Conservation (phyloP, 352 stramenopile genomes). For the Pelagophyceae sp. region DNA sequence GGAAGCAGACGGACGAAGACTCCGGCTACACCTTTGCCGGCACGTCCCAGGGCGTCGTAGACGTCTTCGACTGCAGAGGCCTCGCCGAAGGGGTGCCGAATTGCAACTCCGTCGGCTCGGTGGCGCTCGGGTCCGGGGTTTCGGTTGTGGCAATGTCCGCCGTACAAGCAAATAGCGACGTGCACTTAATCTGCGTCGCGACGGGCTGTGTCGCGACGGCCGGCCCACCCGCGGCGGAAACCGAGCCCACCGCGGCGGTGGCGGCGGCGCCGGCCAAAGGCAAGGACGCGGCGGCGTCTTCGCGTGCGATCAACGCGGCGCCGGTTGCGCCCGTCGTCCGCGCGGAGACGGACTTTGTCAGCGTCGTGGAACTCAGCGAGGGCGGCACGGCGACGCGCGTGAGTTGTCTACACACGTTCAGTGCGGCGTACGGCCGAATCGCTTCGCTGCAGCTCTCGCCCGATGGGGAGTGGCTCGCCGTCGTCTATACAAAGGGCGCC, state of each 20-base stretch:
- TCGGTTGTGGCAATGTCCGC: not conserved
- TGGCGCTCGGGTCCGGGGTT: not conserved
- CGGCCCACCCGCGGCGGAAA: not conserved
- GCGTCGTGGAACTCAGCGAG: not conserved
- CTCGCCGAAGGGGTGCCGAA: not conserved
- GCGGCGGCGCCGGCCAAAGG: not conserved
- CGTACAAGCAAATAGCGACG: too few relatives aligned
- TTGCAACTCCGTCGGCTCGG: not conserved
- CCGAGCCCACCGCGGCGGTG: not conserved
- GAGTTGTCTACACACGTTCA: not conserved
- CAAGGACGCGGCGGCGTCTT: not conserved
- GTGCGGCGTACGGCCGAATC: not conserved
- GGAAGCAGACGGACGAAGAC: too few relatives aligned
- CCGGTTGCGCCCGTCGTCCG: too few relatives aligned
- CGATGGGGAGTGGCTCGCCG: not conserved
- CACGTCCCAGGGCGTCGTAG: not conserved
- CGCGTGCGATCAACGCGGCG: not conserved
- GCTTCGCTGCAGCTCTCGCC: not conserved
- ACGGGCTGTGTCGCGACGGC: not conserved
- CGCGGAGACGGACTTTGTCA: not conserved
- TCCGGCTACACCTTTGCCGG: not conserved
- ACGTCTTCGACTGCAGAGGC: too few relatives aligned
- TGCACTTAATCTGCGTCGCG: not conserved
- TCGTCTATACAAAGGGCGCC: not conserved
- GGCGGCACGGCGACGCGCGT: not conserved